These are phyloP conservation scores for Leptographium procerum DNA, from an alignment of 2,329 filamentous ascomycete species.

Conservation along the genomic window DNA sequence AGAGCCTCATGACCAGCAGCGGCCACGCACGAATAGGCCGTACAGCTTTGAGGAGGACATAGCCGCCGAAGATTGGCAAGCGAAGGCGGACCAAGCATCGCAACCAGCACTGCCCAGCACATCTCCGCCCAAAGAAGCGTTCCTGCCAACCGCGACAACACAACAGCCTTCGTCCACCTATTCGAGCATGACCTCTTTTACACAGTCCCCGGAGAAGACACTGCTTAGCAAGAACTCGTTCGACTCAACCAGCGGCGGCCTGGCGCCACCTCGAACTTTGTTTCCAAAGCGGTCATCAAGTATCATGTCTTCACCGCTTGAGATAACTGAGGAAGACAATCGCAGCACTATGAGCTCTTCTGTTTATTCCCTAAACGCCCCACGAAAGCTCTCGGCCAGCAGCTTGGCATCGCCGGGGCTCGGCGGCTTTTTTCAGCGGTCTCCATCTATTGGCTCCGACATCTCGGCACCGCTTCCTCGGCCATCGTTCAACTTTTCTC, in stretches of 20 bases:
- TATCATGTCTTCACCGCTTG: slow-evolving; percentile 48
- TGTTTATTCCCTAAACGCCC: slow-evolving; percentile 47
- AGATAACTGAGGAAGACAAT: slow-evolving; percentile 62
- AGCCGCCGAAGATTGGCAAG: background rate
- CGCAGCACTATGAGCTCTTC: slow-evolving; percentile 40
- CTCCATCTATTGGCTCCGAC: slow-evolving; percentile 77
- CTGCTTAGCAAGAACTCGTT: slow-evolving; percentile 30
- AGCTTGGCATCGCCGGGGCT: slow-evolving; percentile 49
- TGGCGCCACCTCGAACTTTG: slow-evolving; percentile 38
- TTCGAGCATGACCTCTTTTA: slow-evolving; percentile 6
- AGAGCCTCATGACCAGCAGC: background rate
- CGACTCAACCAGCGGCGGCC: slow-evolving; percentile 31
- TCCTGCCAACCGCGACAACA: background rate
- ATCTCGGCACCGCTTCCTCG: slow-evolving; percentile 57
- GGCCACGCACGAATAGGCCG: background rate
- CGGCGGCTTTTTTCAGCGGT: slow-evolving; percentile 54
- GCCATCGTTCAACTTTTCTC: slow-evolving; percentile 86
- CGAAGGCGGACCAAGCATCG: background rate
- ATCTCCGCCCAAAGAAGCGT: background rate
- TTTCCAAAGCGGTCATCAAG: slow-evolving; percentile 46
- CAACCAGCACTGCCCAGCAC: background rate
- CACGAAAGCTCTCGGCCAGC: slow-evolving; percentile 62
- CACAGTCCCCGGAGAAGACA: slow-evolving; percentile 32
- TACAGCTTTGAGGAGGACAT: background rate
- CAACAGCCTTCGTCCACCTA: slow-evolving; percentile 14